Percentiles rank a stretch among this genome's conserved stretches.
Conservation (phyloP, 306 rosid species). For the Morella rubra region DNA sequence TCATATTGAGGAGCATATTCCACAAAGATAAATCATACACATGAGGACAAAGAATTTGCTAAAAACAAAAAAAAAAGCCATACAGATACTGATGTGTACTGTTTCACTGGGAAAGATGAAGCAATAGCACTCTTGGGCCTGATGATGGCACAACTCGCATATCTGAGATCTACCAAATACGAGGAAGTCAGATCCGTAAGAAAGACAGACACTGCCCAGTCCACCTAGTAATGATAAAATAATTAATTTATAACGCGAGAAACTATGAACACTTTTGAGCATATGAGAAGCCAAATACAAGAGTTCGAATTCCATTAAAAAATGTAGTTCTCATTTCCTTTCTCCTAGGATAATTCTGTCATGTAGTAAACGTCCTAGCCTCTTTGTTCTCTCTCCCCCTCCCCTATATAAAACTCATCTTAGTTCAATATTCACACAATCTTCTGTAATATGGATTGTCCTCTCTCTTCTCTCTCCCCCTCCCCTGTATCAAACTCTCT, state of each 20-base stretch:
- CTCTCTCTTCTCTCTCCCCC: background rate
- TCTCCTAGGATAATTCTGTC: slow-evolving; percentile 1
- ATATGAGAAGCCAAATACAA: slow-evolving; percentile 17
- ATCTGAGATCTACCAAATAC: background rate
- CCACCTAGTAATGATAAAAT: background rate
- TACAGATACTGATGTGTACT: background rate
- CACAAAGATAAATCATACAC: background rate
- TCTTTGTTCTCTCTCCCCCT: background rate
- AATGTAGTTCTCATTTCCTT: background rate
- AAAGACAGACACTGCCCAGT: background rate
- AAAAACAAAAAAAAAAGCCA: background rate
- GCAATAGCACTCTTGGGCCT: background rate
- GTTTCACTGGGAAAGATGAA: background rate
- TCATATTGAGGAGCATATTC: slow-evolving; percentile 8
- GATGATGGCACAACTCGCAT: background rate
- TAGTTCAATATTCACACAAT: background rate
- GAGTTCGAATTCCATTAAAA: background rate
- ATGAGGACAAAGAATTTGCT: background rate
- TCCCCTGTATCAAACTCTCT: background rate
- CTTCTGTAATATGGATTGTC: background rate
- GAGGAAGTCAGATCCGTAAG: background rate
- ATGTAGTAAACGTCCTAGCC: background rate
- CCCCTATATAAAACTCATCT: background rate
- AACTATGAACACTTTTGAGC: slow-evolving; percentile 17
- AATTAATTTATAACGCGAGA: background rate